phyloP scores from a whole-genome alignment of 2,329 filamentous ascomycete genomes.

The Colletotrichum plurivorum region DNA sequence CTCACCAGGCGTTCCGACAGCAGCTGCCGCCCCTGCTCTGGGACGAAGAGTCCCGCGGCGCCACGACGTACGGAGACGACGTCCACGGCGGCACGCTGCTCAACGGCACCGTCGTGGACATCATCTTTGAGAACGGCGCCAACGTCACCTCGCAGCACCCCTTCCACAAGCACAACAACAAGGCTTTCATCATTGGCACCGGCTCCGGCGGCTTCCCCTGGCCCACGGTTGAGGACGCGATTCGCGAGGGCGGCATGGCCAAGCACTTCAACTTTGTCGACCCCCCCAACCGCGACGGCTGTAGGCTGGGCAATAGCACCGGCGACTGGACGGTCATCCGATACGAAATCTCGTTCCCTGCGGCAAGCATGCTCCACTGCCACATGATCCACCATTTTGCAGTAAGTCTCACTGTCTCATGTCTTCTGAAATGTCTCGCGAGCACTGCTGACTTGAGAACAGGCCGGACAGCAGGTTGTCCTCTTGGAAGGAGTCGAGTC shows the following conservation, averaged over 20 bases:
- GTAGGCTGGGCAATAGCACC: conserved; percentile 29
- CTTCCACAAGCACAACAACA: conserved; percentile 36
- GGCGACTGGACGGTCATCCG: conserved; percentile 37
- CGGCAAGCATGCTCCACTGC: conserved; percentile 36
- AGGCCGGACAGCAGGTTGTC: conserved; percentile 32
- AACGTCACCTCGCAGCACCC: conserved; percentile 36
- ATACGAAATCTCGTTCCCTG: conserved; percentile 33
- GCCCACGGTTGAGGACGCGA: conserved; percentile 31
- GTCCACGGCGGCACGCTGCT: conserved; percentile 1
- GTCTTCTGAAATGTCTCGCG: not conserved
- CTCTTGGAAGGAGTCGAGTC: conserved; percentile 29
- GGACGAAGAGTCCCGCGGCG: conserved; percentile 26
- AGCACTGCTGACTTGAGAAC: not conserved
- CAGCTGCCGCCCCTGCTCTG: conserved; percentile 28
- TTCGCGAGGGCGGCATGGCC: conserved; percentile 26
- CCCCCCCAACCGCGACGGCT: conserved; percentile 30
- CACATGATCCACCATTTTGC: conserved; percentile 38
- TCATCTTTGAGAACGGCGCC: conserved; percentile 35
- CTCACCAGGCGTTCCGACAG: conserved; percentile 33
- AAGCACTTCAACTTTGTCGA: conserved; percentile 24
- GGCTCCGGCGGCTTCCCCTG: conserved; percentile 30
- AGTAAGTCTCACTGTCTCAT: conserved; percentile 4
- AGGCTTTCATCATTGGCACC: conserved; percentile 33
- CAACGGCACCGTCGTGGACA: conserved; percentile 29
- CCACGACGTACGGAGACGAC: conserved; percentile 24